Base-by-base conservation (phyloP, 495 filamentous ascomycete genomes). In the Hypoxylon subgilvum region DNA sequence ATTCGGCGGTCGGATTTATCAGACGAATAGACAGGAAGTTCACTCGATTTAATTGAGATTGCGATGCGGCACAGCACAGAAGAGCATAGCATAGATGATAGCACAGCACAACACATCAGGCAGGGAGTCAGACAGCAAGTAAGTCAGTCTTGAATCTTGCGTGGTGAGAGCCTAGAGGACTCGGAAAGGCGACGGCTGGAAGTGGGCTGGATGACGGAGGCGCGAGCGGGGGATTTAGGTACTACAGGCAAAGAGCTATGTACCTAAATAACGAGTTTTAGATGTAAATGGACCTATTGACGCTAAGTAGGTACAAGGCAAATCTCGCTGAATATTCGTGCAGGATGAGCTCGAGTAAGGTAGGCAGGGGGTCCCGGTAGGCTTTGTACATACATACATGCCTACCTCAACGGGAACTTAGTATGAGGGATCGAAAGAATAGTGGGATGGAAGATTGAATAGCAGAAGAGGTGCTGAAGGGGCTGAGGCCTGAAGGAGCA, bases 161-260 rank as follows among this genome's bases (percentile, higher is more conserved):
- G 54, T 17, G 12, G 42, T 14, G 42, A 42, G 36, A 41, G 27
- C 5, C 10, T 10, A 30, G 12, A 23, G 41, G 40, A 43, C 53
- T 43, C 49, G 49, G 19, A 47, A 19, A 43, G 13, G 45, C 41
- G 56, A 35, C 45, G 39, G 36, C 45, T 35, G 12, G 13, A 47
- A 52, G 46, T 63, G 47, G 59, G 48, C 41, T 57, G 38, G 21
- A 63, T 63, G 61, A 63, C 53, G 61, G 53, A 38, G 48, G 49
- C 43, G 43, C 45, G 46, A 49, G 52, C 60, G 60, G 60, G 61
- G 54, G 43, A 38, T 45, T 18, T 52, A 52, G 17, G 25, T 42
- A 25, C 16, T 38, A 23, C 35, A 62, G 40, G 42, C 56, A 9
- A 54, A 50, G 25, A 51, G 1, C 13, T 13, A 38, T 17, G 32